Base-by-base conservation (phyloP, 331 rosid species). In the Quercus tomentella region DNA sequence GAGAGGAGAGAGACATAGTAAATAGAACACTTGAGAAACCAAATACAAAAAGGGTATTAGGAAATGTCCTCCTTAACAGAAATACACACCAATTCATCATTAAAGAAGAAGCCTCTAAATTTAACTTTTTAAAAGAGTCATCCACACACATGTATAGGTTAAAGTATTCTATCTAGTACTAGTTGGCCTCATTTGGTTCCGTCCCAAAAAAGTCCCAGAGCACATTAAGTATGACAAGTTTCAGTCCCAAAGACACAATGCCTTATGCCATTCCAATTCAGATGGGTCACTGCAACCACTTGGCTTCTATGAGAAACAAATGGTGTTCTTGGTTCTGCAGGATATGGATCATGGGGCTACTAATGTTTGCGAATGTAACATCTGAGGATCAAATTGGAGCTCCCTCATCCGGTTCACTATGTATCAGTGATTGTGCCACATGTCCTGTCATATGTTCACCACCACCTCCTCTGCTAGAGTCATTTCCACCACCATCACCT, bases 391-490 rank as follows among this genome's bases (percentile, higher is more conserved):
- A 79, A 72, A 41, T 79, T 33, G 90, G 76, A 56, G 77, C 73
- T 7, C 85, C 91, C 56, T 61, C 82, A n/a, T 45, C 72, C 62
- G 84, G 79, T 73, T 78, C 80, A 63, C 77, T 87, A 14, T 94
- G 98, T 79, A 89, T 91, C 20, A 91, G 95, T 76, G 97, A 92
- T 3, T 94, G 97, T 76, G 71, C 81, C 56, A 84, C 98, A 71
- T 94, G 97, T 72, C 98, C 97, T 2, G 77, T 77, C 76, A 88
- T 92, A 25, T 94, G 97, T 69, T 80, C 98, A 4, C 91, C 92
- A 18, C 94, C 98, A 0, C 88, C 84, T 4, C 80, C 84, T 0
- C 79, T 60, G 18, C 31, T 21, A 60, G 26, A 22, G 66, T 14
- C 66, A 23, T 22, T 9, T 60, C 17, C 18, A 49, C 54, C 68